Conservation (phyloP, 345 rosid species). For the Adansonia digitata region DNA sequence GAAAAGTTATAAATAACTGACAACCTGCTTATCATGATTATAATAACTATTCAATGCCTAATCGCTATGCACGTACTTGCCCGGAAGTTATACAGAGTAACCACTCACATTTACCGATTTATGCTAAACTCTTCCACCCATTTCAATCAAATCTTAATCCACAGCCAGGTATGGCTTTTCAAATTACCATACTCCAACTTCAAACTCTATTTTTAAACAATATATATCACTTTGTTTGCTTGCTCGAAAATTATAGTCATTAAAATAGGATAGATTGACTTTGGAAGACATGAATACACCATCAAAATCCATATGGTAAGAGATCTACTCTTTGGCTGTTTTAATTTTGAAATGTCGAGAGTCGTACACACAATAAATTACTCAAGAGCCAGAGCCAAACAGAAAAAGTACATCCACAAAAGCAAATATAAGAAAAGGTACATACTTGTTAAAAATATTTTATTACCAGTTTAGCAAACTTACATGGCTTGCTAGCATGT, state of each 20-base stretch:
- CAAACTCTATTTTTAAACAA: not conserved
- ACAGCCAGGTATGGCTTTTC: not conserved
- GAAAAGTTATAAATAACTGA: not conserved
- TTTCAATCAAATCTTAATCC: not conserved
- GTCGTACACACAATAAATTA: constrained; percentile 1
- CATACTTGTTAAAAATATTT: not conserved
- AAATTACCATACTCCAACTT: not conserved
- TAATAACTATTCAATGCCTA: not conserved
- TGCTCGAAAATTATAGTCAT: not conserved
- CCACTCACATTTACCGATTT: not conserved
- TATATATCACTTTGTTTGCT: not conserved
- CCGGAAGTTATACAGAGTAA: not conserved
- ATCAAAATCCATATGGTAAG: not conserved
- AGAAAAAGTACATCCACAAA: not conserved
- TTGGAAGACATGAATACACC: not conserved
- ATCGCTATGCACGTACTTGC: not conserved
- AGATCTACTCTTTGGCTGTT: not conserved
- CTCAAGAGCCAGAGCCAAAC: not conserved
- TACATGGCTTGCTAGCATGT: constrained; percentile 98
- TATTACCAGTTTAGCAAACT: constrained; percentile 20
- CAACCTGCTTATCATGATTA: not conserved
- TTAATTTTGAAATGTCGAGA: not conserved
- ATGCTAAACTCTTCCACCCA: constrained; percentile 1
- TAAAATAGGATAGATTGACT: not conserved
- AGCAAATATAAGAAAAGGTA: not conserved